Base-by-base conservation (phyloP, 2,329 filamentous ascomycete species). In the Fusarium tanahbumbuense region DNA sequence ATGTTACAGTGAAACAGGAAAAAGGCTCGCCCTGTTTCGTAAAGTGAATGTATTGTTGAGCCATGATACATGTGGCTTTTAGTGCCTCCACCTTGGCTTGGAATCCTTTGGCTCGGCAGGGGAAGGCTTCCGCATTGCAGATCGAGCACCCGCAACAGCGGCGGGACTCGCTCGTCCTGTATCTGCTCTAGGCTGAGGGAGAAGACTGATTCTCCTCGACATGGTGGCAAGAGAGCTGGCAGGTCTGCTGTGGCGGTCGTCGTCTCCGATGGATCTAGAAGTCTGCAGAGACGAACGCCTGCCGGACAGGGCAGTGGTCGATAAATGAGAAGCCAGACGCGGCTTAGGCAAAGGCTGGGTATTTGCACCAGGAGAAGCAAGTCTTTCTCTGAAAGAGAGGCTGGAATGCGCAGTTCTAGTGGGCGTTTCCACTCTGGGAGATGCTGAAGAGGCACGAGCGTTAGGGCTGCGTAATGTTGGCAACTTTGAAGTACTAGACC, bases 221-320 rank as follows among this genome's bases (percentile, higher is more conserved):
- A 78, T 73, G 4, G 80, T 78, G 9, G 87, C 85, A 46, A 90
- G 73, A 5, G 88, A 90, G 75, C 87, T 90, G 45, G 84, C 85
- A 13, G 89, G 84, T 30, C 88, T 83, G 76, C 78, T 72, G 71
- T 77, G 25, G 66, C 67, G 72, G 72, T 75, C 76, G 16, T 76
- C 74, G 12, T 69, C 60, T 58, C 76, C 64, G 63, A 79, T 74
- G 64, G 82, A 76, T 41, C 74, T 74, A 18, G 81, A 79, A 5
- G 86, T 85, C 57, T 89, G 86, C 27, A 88, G 76, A 1, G 87
- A 89, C 8, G 84, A 81, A 30, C 87, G 84, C 22, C 88, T 83
- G 56, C 80, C 84, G 42, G 79, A 78, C n/a, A 83, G 74, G 1
- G 80, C 76, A 15, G 82, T 81, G 60, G 81, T 79, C 12, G 87